Evolutionary conservation across 139 green algal genomes (phyloP), one percentile per base, ranked within the genome.

Genomic region (Micromonas commoda): DNA sequence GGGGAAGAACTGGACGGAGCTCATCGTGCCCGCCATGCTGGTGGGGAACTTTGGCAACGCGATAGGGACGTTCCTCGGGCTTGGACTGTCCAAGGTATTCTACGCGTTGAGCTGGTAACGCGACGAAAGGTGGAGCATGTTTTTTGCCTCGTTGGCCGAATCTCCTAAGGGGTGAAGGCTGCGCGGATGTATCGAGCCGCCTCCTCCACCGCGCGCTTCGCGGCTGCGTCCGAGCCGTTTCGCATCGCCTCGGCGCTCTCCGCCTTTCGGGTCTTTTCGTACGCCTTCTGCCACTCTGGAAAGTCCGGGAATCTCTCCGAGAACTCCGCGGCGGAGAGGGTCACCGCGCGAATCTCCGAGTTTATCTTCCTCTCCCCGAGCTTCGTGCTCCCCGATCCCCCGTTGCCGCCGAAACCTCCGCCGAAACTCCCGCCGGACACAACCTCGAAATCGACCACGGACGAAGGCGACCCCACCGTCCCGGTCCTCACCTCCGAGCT

Each of bases 41-140:
- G 19, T 75, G 13, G 78, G 71, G 1, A 75, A 74, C 5, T 23
- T 79, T 9, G 78, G 78, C 2, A 83, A 83, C 38, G 71, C 78
- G 3, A 28, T 75, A 28, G 71, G 28, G 4, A 79, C 78, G 1
- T 83, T 83, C 69, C 32, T 79, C 4, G 78, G 34, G 1, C 37
- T 83, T 5, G 64, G 26, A 0, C 24, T 83, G 3, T 13, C 52
- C 67, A 5, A 38, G 69, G n/a, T n/a, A 24, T 67, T 77, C 21
- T 6, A 77, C 5, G 63, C 16, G 13, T 33, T 9, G 34, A 70
- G 5, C 26, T 76, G 63, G n/a, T n/a, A n/a, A 9, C 6, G 63
- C 63, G 28, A 19, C 63, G 45, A 16, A 57, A 23, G 45, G 16
- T 16, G 45, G 45, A 57, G 9, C 9, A 57, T 57, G 45, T 16